phyloP scores from a whole-genome alignment of 768 basidiomycete species.

The Calocybe cyanea region DNA sequence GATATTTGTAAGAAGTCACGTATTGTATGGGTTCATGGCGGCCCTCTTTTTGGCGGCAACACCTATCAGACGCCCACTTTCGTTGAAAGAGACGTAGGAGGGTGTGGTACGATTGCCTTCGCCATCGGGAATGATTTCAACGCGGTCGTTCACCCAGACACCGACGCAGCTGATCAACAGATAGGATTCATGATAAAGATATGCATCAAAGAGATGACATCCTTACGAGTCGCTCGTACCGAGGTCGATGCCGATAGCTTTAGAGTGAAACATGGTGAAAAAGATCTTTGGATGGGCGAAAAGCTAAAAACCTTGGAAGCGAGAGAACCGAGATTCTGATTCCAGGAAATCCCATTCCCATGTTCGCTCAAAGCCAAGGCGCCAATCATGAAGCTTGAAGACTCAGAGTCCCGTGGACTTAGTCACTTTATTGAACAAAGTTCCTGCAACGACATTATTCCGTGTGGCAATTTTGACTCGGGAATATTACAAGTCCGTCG shows the following conservation, averaged over 20 bases:
- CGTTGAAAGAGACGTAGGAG: constrained; percentile 94
- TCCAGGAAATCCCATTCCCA: no score
- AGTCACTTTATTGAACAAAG: no score
- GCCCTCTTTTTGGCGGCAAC: constrained; percentile 99
- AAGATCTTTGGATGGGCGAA: constrained; percentile 9
- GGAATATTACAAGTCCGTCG: no score
- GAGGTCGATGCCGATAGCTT: constrained; percentile 89
- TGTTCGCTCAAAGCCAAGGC: no score
- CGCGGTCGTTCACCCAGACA: constrained; percentile 99
- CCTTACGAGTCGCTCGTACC: constrained; percentile 90
- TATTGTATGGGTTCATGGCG: constrained; percentile 97
- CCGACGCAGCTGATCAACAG: constrained; percentile 79
- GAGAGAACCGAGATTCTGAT: no score
- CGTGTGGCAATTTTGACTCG: no score
- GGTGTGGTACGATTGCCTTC: constrained; percentile 95
- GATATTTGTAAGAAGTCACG: constrained; percentile 36
- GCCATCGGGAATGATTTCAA: constrained; percentile 96
- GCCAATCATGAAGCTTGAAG: no score
- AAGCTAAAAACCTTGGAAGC: no score
- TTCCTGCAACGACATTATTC: no score
- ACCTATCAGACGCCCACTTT: constrained; percentile 94
- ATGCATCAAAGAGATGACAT: not conserved
- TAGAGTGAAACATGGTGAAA: constrained; percentile 52
- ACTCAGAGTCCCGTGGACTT: no score
- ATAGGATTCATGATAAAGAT: constrained; percentile 6